Base-by-base conservation (phyloP, 768 basidiomycete genomes). In the Royoungia palumana region DNA sequence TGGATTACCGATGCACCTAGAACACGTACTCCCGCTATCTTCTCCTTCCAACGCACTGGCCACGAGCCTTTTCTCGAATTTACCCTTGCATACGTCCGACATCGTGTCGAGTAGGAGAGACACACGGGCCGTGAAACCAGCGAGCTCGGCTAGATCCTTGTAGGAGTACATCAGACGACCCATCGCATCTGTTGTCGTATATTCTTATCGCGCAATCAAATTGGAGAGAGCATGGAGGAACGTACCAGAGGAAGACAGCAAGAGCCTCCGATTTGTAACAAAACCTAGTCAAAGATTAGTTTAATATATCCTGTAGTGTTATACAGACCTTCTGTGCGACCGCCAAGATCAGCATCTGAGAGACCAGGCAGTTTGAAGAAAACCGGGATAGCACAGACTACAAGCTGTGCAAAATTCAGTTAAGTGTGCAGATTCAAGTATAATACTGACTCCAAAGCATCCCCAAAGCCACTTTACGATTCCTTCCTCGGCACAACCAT, bases 391-490 rank as follows among this genome's bases (percentile, higher is more conserved):
- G 91, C 90, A 65, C 95, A 97, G 4, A 94, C 79, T 44, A 88
- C 79, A 25, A 92, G 74, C 89, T 89, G 49, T 6, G 55, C 43
- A 17, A 50, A 47, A 41, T 50, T 56, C 25, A 59, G 58, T 44
- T 39, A 41, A 24, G 39, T 2, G 22, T 16, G 25, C 19, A 20
- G n/a, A 39, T 8, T 19, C 28, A 45, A 27, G 42, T 20, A 25
- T 24, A 39, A 21, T n/a, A 76, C 84, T 49, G 61, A 94, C 85
- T 34, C 95, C 95, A 65, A 94, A 87, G 64, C 85, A 87, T 57
- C 95, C 94, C 95, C 95, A 99, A 8, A 94, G 61, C 87, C 86
- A 97, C 70, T 99, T 98, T 60, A 97, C 86, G 37, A 99, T 84
- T 2, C 90, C 93, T 68, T 98, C 95, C 67, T 99, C 95, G 16